These are phyloP conservation scores for Cinnamomum chago DNA, from an alignment of 164 flowering plant genomes.

Conservation along the genomic window DNA sequence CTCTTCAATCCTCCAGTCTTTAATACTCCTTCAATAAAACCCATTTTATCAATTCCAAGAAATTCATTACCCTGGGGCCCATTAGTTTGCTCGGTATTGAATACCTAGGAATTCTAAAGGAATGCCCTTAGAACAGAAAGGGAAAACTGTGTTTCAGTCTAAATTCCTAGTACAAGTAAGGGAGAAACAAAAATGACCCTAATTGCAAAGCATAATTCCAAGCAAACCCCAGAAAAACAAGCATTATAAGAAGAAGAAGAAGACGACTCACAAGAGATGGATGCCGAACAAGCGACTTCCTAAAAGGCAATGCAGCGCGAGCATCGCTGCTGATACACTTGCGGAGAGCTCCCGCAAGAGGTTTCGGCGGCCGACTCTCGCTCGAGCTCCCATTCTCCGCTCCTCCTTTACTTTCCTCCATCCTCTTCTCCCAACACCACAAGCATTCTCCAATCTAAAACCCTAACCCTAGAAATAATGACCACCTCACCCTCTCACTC, in stretches of 20 bases:
- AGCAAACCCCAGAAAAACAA: too few relatives aligned
- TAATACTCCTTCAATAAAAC: too few relatives aligned
- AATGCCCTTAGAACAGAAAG: too few relatives aligned
- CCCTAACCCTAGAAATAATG: conserved; percentile 4
- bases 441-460: conserved; percentile 12
- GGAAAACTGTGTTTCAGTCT: background rate
- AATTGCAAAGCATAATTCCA: too few relatives aligned
- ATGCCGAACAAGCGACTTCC: conserved; percentile 57
- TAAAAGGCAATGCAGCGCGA: conserved; percentile 23
- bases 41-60: too few relatives aligned
- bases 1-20: too few relatives aligned
- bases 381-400: conserved; percentile 39
- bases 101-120: too few relatives aligned
- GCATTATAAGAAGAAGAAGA: background rate
- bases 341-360: conserved; percentile 36
- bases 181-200: background rate
- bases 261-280: conserved; percentile 48
- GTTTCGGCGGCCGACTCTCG: conserved; percentile 60
- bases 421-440: conserved; percentile 16
- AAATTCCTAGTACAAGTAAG: background rate
- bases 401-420: conserved; percentile 47
- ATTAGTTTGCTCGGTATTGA: too few relatives aligned
- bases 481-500: background rate
- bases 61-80: too few relatives aligned
- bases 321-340: conserved; percentile 17